These are phyloP conservation scores for Rubia yunnanensis DNA, from an alignment of 257 asterid species.

Conservation along the genomic window DNA sequence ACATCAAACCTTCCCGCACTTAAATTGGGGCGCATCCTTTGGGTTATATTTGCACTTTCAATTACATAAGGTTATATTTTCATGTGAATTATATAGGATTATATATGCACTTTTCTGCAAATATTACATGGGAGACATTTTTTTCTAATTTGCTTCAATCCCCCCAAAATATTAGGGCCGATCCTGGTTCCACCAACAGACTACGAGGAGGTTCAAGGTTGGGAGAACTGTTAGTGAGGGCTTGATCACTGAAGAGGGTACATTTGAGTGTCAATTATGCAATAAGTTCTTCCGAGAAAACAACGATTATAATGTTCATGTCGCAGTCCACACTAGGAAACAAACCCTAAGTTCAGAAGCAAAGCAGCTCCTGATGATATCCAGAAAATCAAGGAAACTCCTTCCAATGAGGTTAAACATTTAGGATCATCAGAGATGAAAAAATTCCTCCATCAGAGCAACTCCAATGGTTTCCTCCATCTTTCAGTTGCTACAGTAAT, in stretches of 20 bases:
- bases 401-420: slow-evolving; percentile 24
- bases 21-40: no score
- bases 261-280: slow-evolving; percentile 88
- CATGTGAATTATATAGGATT: no score
- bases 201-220: slow-evolving; percentile 61
- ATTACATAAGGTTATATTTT: no score
- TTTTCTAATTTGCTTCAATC: no score
- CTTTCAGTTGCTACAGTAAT: no score
- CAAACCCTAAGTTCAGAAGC: slow-evolving; percentile 42
- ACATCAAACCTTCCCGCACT: no score
- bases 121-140: no score
- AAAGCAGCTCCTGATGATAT: slow-evolving; percentile 24
- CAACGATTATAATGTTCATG: slow-evolving; percentile 81
- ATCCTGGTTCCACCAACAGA: slow-evolving; percentile 78
- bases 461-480: no score
- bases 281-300: slow-evolving; percentile 80
- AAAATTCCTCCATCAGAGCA: no score
- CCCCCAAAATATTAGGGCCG: no score
- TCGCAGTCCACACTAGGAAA: slow-evolving; percentile 75
- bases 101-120: no score
- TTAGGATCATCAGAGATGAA: slow-evolving; percentile 40
- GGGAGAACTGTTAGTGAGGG: slow-evolving; percentile 76
- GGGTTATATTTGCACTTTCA: no score
- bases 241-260: slow-evolving; percentile 70
- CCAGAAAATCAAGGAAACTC: slow-evolving; percentile 30